phyloP scores from a whole-genome alignment of 2,329 filamentous ascomycete species.

The Simplicillium aogashimaense region DNA sequence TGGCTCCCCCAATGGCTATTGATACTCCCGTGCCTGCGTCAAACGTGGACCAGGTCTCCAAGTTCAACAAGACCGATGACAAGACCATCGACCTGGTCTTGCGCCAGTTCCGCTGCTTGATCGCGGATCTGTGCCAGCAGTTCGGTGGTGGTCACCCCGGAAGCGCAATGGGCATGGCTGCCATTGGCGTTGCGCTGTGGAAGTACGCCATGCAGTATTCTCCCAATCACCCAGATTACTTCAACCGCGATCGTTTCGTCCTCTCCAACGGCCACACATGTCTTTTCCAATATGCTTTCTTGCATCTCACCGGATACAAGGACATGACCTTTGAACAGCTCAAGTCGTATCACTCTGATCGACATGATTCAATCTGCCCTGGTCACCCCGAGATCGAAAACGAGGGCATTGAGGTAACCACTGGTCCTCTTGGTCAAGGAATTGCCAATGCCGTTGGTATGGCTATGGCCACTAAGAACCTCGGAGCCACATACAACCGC shows the following conservation, averaged over 20 bases:
- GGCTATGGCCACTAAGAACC: constrained; percentile 46
- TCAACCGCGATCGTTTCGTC: constrained; percentile 54
- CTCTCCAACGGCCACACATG: constrained; percentile 51
- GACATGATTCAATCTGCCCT: constrained; percentile 38
- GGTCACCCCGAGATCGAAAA: constrained; percentile 49
- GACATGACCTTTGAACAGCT: constrained; percentile 46
- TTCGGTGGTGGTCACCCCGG: constrained; percentile 62
- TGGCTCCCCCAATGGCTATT: no score
- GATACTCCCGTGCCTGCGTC: no score
- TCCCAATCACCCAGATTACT: constrained; percentile 42
- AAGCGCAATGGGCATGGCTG: constrained; percentile 48
- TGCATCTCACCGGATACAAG: constrained; percentile 43
- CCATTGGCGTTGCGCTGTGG: constrained; percentile 49
- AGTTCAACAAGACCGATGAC: constrained; percentile 6
- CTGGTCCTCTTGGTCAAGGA: constrained; percentile 48
- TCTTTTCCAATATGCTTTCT: constrained; percentile 42
- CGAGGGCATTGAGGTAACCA: constrained; percentile 48
- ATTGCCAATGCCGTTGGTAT: constrained; percentile 51
- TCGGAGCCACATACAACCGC: constrained; percentile 42
- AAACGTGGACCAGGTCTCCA: not conserved
- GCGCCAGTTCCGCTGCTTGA: constrained; percentile 49
- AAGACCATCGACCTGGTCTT: constrained; percentile 37
- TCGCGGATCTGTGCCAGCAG: constrained; percentile 60
- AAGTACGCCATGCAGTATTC: constrained; percentile 54
- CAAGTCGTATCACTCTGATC: constrained; percentile 37